These are phyloP conservation scores for Backusella circina DNA, from an alignment of 192 early-diverging fungal species.

Conservation along the genomic window DNA sequence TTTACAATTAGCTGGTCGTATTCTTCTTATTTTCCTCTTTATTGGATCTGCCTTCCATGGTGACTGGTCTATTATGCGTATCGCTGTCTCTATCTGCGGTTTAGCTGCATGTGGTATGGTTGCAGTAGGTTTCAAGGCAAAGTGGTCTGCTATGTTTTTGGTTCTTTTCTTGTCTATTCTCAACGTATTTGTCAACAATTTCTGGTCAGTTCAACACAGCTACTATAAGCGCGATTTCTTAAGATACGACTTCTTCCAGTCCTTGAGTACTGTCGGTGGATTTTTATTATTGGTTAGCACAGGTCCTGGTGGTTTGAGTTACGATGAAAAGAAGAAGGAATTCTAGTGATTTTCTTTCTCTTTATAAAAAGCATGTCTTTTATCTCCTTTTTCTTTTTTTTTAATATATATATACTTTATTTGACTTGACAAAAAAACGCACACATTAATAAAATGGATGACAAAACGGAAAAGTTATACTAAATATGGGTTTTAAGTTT, in stretches of 20 bases:
- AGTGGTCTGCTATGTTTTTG: constrained; percentile 92
- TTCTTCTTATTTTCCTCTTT: constrained; percentile 92
- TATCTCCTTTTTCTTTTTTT: not conserved
- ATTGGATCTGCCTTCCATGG: constrained; percentile 86
- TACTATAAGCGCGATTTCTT: constrained; percentile 89
- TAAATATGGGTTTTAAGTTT: not conserved
- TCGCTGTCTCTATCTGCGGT: constrained; percentile 70
- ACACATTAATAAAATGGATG: not conserved
- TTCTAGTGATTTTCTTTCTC: constrained; percentile 49
- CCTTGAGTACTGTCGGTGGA: constrained; percentile 95
- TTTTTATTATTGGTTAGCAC: constrained; percentile 91
- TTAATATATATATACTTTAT: not conserved
- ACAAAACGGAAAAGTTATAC: not conserved
- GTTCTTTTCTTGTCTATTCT: constrained; percentile 85
- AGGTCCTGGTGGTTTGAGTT: constrained; percentile 86
- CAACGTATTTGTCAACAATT: constrained; percentile 95
- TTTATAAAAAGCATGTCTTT: constrained; percentile 3
- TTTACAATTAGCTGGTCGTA: constrained; percentile 86
- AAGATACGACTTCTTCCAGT: constrained; percentile 99
- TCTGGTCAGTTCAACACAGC: constrained; percentile 89
- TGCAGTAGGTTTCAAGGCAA: constrained; percentile 96
- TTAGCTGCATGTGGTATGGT: constrained; percentile 90
- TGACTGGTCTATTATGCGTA: constrained; percentile 66
- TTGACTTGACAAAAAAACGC: not conserved
- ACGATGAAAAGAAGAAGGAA: constrained; percentile 97